A percentile compares a stretch with the other conserved stretches of the same genome.
phyloP scores from a whole-genome alignment of 1,284 basidiomycete genomes.

The Heterobasidion irregulare region DNA sequence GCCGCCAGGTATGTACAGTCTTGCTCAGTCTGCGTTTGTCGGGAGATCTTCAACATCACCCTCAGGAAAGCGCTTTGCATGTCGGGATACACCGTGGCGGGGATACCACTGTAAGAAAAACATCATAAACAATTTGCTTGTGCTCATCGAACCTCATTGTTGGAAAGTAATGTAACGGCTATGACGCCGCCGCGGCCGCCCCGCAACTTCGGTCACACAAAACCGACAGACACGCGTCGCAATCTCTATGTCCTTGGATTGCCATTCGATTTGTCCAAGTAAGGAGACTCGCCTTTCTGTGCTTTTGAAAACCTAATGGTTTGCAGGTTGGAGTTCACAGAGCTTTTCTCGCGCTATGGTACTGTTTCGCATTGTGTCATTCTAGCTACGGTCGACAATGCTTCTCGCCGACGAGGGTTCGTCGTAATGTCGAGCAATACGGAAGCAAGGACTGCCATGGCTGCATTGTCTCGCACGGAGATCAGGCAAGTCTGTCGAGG shows the following conservation, averaged over 20 bases:
- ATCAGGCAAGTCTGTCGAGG: slow-evolving; percentile 40
- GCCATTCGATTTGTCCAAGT: slow-evolving; percentile 73
- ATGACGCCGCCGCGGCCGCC: slow-evolving; percentile 12
- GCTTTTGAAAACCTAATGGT: slow-evolving; percentile 1
- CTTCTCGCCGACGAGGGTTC: slow-evolving; percentile 71
- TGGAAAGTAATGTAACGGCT: slow-evolving; percentile 26
- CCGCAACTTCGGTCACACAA: slow-evolving; percentile 15
- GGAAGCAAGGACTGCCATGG: slow-evolving; percentile 62
- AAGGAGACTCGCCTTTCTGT: slow-evolving; percentile 11
- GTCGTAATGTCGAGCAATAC: slow-evolving; percentile 67
- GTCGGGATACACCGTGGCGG: slow-evolving; percentile 55
- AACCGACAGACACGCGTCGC: slow-evolving; percentile 46
- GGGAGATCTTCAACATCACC: slow-evolving; percentile 16
- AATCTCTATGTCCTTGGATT: slow-evolving; percentile 76
- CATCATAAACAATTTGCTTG: not conserved
- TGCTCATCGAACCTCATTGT: not conserved
- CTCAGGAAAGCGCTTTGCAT: slow-evolving; percentile 52
- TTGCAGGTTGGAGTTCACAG: slow-evolving; percentile 48
- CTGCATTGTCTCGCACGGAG: slow-evolving; percentile 52
- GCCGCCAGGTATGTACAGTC: slow-evolving; percentile 31
- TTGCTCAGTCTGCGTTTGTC: not conserved
- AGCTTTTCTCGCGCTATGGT: slow-evolving; percentile 55
- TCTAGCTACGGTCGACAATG: slow-evolving; percentile 71
- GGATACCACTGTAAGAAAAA: slow-evolving; percentile 40
- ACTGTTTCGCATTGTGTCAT: slow-evolving; percentile 67